Base-by-base conservation (phyloP, 169 alveolate genomes). In the Toxoplasma gondii region DNA sequence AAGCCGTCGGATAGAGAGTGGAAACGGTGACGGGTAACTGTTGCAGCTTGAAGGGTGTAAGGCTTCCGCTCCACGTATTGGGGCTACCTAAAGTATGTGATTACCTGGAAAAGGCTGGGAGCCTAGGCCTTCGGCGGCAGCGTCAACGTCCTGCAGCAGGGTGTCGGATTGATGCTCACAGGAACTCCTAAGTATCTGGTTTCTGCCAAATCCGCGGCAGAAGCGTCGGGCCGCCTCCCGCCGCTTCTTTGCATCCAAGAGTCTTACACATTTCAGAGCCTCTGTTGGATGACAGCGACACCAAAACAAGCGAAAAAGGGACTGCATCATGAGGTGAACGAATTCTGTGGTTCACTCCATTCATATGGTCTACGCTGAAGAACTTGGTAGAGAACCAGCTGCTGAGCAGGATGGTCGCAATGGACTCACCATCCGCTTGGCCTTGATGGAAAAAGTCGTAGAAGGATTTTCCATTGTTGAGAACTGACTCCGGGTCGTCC, bases 71-170 rank as follows among this genome's bases (percentile, higher is more conserved):
- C 58, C 58, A 49, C 4, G 58, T 49, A 49, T 12, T 7, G 58
- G 12, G 22, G 12, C 4, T 49, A 27, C 9, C 74, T 16, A 19
- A 36, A 78, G n/a, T n/a, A 67, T 7, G 9, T 0, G n/a, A 22
- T 82, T 82, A 82, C 90, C 90, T 82, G 90, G 90, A 44, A 82
- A 82, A 19, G 69, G 67, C 38, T 82, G 90, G 29, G 90, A 45
- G 49, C 45, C 90, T 24, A 39, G 67, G 38, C 90, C 90, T 44
- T 27, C 69, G 1, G 67, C 58, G 17, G 90, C 69, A 82, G 12
- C 17, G 5, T 49, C 36, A 5, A 82, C 41, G 34, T 29, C 64
- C 1, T 22, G 44, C 67, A 41, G 90, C n/a, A 82, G 67, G 36
- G 9, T 36, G 10, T 34, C 67, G 19, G 69, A 24, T 41, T 31